Conservation (phyloP, 2,329 filamentous ascomycete genomes). For the Cephalotrichum gorgonifer region DNA sequence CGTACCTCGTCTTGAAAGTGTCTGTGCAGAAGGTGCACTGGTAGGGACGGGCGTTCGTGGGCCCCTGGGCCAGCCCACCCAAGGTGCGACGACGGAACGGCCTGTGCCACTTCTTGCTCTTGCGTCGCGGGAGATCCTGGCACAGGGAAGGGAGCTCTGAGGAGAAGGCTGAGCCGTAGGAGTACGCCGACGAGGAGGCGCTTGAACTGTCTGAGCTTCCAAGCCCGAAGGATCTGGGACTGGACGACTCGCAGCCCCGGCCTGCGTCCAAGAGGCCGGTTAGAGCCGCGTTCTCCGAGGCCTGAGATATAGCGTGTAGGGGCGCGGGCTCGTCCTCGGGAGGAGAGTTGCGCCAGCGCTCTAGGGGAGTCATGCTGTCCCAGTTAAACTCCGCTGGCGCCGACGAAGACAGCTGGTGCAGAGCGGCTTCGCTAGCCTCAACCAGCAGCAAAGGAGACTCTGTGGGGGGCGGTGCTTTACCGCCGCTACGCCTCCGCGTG, state of each 20-base stretch:
- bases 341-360: conserved; percentile 12
- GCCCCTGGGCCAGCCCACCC: neutral
- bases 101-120: neutral
- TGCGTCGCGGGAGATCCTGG: conserved; percentile 3
- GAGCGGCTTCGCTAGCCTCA: neutral
- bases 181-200: neutral
- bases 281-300: conserved; percentile 1
- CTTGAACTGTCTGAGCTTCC: conserved; percentile 12
- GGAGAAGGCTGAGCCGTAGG: conserved; percentile 18
- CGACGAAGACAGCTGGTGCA: neutral
- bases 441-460: neutral
- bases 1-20: conserved; percentile 31
- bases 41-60: conserved; percentile 10
- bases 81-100: neutral
- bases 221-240: neutral
- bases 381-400: conserved; percentile 2
- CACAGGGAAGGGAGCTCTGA: conserved; percentile 9
- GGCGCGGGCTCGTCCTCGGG: conserved; percentile 13
- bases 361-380: conserved; percentile 9
- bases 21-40: conserved; percentile 38
- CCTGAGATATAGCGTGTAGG: conserved; percentile 12
- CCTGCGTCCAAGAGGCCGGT: neutral
- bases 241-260: neutral
- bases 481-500: conserved; percentile 39
- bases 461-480: neutral